Evolutionary conservation across 495 filamentous ascomycete species (phyloP), one percentile per base, ranked within the genome.

Genomic region (Penicillium waksmanii): DNA sequence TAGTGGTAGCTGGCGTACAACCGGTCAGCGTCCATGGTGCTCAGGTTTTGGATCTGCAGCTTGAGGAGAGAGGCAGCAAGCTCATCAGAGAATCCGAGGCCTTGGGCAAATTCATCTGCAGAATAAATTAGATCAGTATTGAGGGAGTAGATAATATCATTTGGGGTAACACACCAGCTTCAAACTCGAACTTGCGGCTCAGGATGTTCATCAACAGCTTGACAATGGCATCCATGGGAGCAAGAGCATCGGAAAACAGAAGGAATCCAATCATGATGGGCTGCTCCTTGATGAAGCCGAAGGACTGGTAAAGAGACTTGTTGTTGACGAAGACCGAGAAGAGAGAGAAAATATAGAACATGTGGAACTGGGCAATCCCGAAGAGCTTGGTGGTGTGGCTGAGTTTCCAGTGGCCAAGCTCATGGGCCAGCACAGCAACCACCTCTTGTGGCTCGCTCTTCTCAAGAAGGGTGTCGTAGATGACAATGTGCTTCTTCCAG

Each of bases 401-500:
- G 59, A 96, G 80, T 58, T 86, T 96, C 95, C 95, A 98, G 76
- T 98, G 95, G 48, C 95, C 95, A 48, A 98, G 85, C 75, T 98
- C 95, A 68, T 98, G 95, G 40, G 91, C 91, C 33, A 98, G 81
- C 36, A 98, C 93, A 53, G 95, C 94, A 19, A 96, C 92, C 43
- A 98, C 93, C 74, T 98, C 95, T 65, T 93, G 83, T 2, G 88
- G 85, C 63, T 92, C 85, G 71, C 88, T 93, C 82, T 98, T 96
- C 74, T 97, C 94, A 53, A 98, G 93, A 62, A 98, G 75, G 11
- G 95, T 98, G 69, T 98, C 95, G 66, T 96, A 98, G 70, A 98
- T 96, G 65, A 98, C 95, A 77, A 98, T 98, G 79, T 97, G 95
- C 84, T 98, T 98, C 84, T 96, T 97, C 93, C 95, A 98, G 7